Percentiles rank a stretch among this genome's conserved stretches.
Conservation (phyloP, 2,329 filamentous ascomycete species). For the Colletotrichum destructivum region DNA sequence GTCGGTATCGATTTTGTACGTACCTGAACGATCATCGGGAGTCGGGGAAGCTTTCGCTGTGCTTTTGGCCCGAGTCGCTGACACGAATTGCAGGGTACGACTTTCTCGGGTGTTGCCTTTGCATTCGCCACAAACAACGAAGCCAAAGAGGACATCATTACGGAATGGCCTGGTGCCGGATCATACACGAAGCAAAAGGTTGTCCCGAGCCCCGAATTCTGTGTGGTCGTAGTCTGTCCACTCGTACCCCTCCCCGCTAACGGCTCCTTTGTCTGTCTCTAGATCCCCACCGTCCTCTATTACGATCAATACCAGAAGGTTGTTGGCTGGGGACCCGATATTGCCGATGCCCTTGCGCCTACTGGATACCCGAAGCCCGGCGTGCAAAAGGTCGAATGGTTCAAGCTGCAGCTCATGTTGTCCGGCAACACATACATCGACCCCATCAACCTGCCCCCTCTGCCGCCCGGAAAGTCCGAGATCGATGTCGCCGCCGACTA, state of each 20-base stretch:
- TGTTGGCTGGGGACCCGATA: conserved; percentile 99
- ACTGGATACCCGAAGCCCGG: conserved; percentile 98
- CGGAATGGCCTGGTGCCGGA: conserved; percentile 97
- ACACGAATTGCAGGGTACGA: conserved; percentile 79
- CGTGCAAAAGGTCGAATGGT: conserved; percentile 99
- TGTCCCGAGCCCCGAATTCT: conserved; percentile 41
- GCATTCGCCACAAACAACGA: conserved; percentile 98
- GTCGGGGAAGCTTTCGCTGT: background rate
- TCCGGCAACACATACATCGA: conserved; percentile 99
- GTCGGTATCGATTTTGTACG: conserved; percentile 98
- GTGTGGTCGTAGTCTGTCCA: background rate
- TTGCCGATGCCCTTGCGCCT: conserved; percentile 94
- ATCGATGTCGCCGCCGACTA: conserved; percentile 99
- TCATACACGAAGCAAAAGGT: conserved; percentile 99
- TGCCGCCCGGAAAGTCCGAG: conserved; percentile 97
- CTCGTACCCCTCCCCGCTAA: conserved; percentile 3
- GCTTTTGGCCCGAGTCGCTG: conserved; percentile 19
- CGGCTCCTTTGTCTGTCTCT: conserved; percentile 24
- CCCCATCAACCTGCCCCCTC: conserved; percentile 96
- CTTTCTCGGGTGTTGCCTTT: conserved; percentile 97
- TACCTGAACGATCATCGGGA: conserved; percentile 21
- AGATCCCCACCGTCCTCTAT: conserved; percentile 99
- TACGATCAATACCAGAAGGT: conserved; percentile 99
- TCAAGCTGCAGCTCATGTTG: conserved; percentile 99
- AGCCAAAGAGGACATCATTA: conserved; percentile 98